phyloP scores from a whole-genome alignment of 1,139 yeast genomes.

The Kurtzmaniella quercitrusa region DNA sequence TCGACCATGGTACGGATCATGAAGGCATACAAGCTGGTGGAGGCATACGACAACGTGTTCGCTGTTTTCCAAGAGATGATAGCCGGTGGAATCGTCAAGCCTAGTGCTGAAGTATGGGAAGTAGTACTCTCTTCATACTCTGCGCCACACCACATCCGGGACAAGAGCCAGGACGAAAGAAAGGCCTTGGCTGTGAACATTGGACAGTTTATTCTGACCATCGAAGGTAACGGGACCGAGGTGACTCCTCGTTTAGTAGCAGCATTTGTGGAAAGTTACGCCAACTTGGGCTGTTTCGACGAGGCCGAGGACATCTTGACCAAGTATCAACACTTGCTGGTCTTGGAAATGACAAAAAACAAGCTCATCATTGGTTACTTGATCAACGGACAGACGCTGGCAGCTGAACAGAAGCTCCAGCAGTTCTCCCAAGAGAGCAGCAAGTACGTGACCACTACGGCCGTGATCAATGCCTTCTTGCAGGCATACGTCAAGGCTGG shows the following conservation, averaged over 20 bases:
- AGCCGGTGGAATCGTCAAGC: conserved; percentile 21
- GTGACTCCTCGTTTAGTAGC: conserved; percentile 29
- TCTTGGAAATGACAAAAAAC: conserved; percentile 30
- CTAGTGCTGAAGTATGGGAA: conserved; percentile 33
- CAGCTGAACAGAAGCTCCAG: conserved; percentile 32
- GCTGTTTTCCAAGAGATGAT: conserved; percentile 31
- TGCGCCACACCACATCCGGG: conserved; percentile 21
- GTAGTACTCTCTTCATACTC: conserved; percentile 34
- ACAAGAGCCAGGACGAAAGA: conserved; percentile 12
- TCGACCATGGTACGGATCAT: conserved; percentile 30
- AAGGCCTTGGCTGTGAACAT: conserved; percentile 16
- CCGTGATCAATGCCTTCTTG: conserved; percentile 36
- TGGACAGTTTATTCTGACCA: conserved; percentile 28
- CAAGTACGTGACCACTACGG: conserved; percentile 28
- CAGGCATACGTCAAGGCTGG: conserved; percentile 24
- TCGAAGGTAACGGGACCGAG: conserved; percentile 18
- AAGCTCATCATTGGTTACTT: conserved; percentile 34
- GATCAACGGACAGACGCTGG: conserved; percentile 23
- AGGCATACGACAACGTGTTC: conserved; percentile 28
- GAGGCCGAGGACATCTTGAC: conserved; percentile 19
- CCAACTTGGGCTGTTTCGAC: conserved; percentile 32
- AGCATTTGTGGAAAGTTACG: conserved; percentile 29
- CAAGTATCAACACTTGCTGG: conserved; percentile 16
- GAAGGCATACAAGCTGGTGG: conserved; percentile 30
- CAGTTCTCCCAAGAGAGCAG: conserved; percentile 19